Base-by-base conservation (phyloP, 108 stramenopile species). In the Pelagomonas calceolata region DNA sequence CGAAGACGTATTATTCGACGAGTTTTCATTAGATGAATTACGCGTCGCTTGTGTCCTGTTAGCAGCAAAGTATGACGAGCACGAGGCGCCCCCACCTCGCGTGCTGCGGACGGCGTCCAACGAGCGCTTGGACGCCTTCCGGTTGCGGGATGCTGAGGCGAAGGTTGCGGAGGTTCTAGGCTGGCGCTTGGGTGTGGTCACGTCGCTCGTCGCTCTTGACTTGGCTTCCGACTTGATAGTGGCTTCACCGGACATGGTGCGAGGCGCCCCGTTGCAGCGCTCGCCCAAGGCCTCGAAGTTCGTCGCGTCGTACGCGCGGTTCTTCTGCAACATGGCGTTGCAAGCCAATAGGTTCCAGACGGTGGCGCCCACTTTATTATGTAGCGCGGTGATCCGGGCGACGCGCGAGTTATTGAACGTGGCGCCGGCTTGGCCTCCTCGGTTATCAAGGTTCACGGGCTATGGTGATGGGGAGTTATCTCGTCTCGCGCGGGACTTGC, bases 311-410 rank as follows among this genome's bases (percentile, higher is more conserved):
- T 95, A 94, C 78, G 88, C 90, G 18, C 92, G 93, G 17, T 95
- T 95, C 73, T 95, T 95, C 74, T 92, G 91, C 80, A 93, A 95
- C 80, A 83, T 95, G 4, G 88, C 91, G 34, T 79, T 92, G 26
- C 94, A 95, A 78, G 91, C 92, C 76, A 92, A 92, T 71, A 74
- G 87, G 30, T 95, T 95, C 73, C 92, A 93, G 71, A 82, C 87
- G 67, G 91, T 91, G 72, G 73, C 85, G 43, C 92, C 94, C 32
- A 89, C 87, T 0, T 84, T 85, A 67, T 78, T 95, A 30, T 92
- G 90, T 30, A 91, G 91, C 35, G 92, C 93, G 32, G 81, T 92
- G 46, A 69, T 94, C 36, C 70, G 89, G 4, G 90, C 92, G 0
- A 88, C 88, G 26, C 77, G 92, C 64, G 86, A 91, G 32, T 87